Conservation (phyloP, 1,284 basidiomycete species). For the Leccinum variabile region DNA sequence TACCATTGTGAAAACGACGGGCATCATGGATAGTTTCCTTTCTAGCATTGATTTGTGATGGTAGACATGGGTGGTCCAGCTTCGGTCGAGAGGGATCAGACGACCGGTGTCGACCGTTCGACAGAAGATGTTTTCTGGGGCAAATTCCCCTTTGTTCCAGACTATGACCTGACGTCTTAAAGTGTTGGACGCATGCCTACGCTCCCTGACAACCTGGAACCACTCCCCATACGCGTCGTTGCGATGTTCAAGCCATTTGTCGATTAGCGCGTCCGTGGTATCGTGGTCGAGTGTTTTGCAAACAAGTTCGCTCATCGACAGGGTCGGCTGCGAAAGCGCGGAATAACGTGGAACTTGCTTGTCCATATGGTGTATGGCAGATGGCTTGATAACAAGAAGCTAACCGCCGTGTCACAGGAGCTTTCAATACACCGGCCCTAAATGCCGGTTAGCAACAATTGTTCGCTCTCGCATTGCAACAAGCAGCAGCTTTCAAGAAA, state of each 20-base stretch:
- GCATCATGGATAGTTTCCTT: slow-evolving; percentile 70
- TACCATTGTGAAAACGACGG: slow-evolving; percentile 76
- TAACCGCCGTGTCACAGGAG: not conserved
- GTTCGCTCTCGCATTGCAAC: slow-evolving; percentile 1
- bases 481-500: slow-evolving; percentile 7
- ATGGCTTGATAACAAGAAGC: slow-evolving; percentile 18
- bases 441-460: slow-evolving; percentile 15
- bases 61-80: slow-evolving; percentile 76
- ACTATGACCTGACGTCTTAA: slow-evolving; percentile 59
- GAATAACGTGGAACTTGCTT: slow-evolving; percentile 50
- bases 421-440: slow-evolving; percentile 31
- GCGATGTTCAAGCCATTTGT: slow-evolving; percentile 76
- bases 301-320: slow-evolving; percentile 72
- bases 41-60: slow-evolving; percentile 73
- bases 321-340: slow-evolving; percentile 59
- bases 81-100: slow-evolving; percentile 71
- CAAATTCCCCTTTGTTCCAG: slow-evolving; percentile 76
- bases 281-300: slow-evolving; percentile 73
- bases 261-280: slow-evolving; percentile 70
- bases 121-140: slow-evolving; percentile 73
- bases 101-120: slow-evolving; percentile 73
- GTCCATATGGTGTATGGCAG: slow-evolving; percentile 21
- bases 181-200: slow-evolving; percentile 52
- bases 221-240: slow-evolving; percentile 73
- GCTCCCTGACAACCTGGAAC: slow-evolving; percentile 66